Percentiles rank a stretch among this genome's conserved stretches.
These are phyloP conservation scores for Phytophthora foliorum DNA, from an alignment of 352 stramenopile species.

Conservation along the genomic window DNA sequence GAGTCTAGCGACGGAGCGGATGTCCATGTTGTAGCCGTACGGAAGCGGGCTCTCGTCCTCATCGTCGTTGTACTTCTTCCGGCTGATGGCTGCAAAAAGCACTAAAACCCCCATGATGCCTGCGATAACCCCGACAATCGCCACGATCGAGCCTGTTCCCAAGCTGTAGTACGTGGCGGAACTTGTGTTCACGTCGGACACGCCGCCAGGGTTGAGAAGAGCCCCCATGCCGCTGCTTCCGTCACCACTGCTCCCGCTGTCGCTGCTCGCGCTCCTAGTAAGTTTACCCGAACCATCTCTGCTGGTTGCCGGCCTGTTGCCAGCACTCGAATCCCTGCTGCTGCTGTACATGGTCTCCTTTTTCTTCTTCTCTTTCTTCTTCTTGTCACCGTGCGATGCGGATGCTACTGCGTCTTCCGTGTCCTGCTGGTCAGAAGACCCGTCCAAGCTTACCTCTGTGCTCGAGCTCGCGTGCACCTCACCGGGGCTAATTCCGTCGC, in stretches of 20 bases:
- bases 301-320: background rate
- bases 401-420: slow-evolving; percentile 3
- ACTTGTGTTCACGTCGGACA: slow-evolving; percentile 59
- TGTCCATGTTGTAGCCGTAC: slow-evolving; percentile 57
- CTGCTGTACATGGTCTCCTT: slow-evolving; percentile 20
- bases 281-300: background rate
- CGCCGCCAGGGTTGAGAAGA: slow-evolving; percentile 37
- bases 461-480: slow-evolving; percentile 41
- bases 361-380: slow-evolving; percentile 30
- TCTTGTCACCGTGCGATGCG: slow-evolving; percentile 7
- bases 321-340: slow-evolving; percentile 16
- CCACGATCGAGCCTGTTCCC: slow-evolving; percentile 70
- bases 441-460: slow-evolving; percentile 25
- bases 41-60: slow-evolving; percentile 58
- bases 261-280: slow-evolving; percentile 12
- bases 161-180: slow-evolving; percentile 64
- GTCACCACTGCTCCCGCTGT: slow-evolving; percentile 18
- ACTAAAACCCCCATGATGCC: slow-evolving; percentile 64
- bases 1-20: slow-evolving; percentile 51
- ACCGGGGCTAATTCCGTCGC: slow-evolving; percentile 17
- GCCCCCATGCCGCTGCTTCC: slow-evolving; percentile 16
- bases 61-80: slow-evolving; percentile 68
- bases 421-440: slow-evolving; percentile 3
- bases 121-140: slow-evolving; percentile 76
- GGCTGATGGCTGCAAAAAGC: slow-evolving; percentile 68